Conservation (phyloP, 1,284 basidiomycete genomes). For the Phellinidium pouzarii region DNA sequence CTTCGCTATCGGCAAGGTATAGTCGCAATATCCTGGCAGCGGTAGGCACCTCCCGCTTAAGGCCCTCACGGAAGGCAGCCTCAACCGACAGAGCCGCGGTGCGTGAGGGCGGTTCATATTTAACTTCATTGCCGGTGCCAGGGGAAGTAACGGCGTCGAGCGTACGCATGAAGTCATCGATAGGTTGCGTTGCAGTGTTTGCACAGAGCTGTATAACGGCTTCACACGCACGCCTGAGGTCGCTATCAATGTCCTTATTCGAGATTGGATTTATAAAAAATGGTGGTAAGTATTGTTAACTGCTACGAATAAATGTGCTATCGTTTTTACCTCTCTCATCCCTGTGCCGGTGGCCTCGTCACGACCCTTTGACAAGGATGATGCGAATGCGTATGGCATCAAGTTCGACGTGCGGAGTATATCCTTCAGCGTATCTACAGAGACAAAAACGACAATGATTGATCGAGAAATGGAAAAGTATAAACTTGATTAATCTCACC, state of each 20-base stretch:
- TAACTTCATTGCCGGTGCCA: conserved; percentile 21
- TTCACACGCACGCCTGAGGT: conserved; percentile 78
- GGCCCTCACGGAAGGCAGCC: conserved; percentile 43
- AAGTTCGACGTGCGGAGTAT: conserved; percentile 72
- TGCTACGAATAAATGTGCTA: background rate
- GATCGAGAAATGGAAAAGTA: conserved; percentile 11
- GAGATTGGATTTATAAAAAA: background rate
- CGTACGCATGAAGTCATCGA: conserved; percentile 55
- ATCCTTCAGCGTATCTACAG: conserved; percentile 62
- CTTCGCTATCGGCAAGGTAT: conserved; percentile 61
- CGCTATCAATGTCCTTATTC: conserved; percentile 77
- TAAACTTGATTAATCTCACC: conserved; percentile 29
- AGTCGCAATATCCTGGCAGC: conserved; percentile 52
- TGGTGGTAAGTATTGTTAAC: too few species aligned
- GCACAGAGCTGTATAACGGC: conserved; percentile 67
- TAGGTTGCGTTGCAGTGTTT: conserved; percentile 37
- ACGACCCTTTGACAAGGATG: conserved; percentile 55
- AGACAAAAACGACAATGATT: background rate
- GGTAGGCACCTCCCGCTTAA: conserved; percentile 50
- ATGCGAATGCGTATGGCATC: conserved; percentile 61
- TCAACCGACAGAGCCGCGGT: conserved; percentile 45
- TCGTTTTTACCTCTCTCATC: conserved; percentile 49
- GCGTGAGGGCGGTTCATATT: conserved; percentile 29
- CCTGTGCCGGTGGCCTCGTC: conserved; percentile 50
- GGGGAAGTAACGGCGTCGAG: conserved; percentile 27